Percentiles rank a stretch among this genome's conserved stretches.
Conservation (phyloP, 1,139 yeast genomes). For the Geotrichum reessii region DNA sequence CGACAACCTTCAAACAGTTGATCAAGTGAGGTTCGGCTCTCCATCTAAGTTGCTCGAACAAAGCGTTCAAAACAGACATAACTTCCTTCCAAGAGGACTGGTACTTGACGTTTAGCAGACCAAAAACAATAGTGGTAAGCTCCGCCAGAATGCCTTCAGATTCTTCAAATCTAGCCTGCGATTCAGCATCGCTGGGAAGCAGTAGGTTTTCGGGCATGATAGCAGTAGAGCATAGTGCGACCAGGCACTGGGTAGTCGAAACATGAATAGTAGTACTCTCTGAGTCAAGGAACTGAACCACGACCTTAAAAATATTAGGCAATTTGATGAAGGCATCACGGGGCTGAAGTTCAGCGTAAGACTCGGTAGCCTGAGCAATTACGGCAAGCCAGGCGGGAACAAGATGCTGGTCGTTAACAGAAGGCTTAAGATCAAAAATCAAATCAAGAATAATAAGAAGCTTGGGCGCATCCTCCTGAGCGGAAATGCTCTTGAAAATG, state of each 20-base stretch:
- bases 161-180: constrained; percentile 46
- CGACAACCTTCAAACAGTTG: constrained; percentile 63
- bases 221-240: constrained; percentile 60
- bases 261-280: constrained; percentile 61
- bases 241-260: constrained; percentile 82
- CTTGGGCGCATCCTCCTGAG: constrained; percentile 52
- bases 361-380: constrained; percentile 75
- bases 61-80: constrained; percentile 60
- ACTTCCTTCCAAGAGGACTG: constrained; percentile 73
- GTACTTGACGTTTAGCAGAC: constrained; percentile 65
- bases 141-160: constrained; percentile 45
- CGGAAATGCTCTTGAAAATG: constrained; percentile 68
- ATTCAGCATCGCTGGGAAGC: constrained; percentile 39
- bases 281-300: constrained; percentile 59
- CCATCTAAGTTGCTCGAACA: constrained; percentile 58
- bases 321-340: constrained; percentile 51
- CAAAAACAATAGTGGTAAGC: constrained; percentile 49
- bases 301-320: constrained; percentile 51
- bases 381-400: constrained; percentile 96
- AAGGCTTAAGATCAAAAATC: constrained; percentile 74
- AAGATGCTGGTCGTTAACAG: constrained; percentile 72
- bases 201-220: constrained; percentile 57
- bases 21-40: constrained; percentile 71
- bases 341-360: constrained; percentile 60
- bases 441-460: constrained; percentile 61